Base-by-base conservation (phyloP, 495 filamentous ascomycete species). In the Aspergillus mulundensis region DNA sequence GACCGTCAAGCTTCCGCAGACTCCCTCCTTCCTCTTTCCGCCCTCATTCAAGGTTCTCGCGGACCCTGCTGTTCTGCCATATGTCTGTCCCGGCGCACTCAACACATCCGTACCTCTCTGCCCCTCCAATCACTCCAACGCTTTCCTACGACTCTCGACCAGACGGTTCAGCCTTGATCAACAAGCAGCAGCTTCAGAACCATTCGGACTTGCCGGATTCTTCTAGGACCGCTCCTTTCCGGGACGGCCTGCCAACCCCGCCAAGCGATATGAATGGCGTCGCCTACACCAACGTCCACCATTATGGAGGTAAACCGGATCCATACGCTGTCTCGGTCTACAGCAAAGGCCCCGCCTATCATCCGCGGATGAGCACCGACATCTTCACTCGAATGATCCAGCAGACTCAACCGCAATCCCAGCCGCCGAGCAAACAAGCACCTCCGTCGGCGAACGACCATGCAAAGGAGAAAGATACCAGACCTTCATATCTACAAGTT, bases 401-500 rank as follows among this genome's bases (percentile, higher is more conserved):
- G 23, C 46, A 65, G 16, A 53, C 62, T 43, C 70, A 69, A 25
- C 39, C 68, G 1, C 65, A 67, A 36, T 61, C 43, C 19, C 57
- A 66, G 24, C 40, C 64, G 4, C 56, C 69, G 7, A 56, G 21
- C 16, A 68, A 74, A 39, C 64, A 70, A 30, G 59, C 42, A 18
- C 41, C 61, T 10, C 53, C 63, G 0, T 69, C 72, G 32, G 48
- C 61, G 0, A 56, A 53, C 19, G 47, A 40, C 3, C 66, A 66
- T 43, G 70, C 70, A 57, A 77, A 70, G 40, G 62, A 64, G 12
- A 61, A 61, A 1, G 54, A 68, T 36, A 77, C 73, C 19, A 81
- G 81, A 3, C 70, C 72, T 21, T 82, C 87, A 25, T 87, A 83
- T 65, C 72, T 91, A 32, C 80, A 84, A 55, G 84, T 94, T 18